Evolutionary conservation across 495 filamentous ascomycete species (phyloP).

Genomic region (Penicillium coprophilum): DNA sequence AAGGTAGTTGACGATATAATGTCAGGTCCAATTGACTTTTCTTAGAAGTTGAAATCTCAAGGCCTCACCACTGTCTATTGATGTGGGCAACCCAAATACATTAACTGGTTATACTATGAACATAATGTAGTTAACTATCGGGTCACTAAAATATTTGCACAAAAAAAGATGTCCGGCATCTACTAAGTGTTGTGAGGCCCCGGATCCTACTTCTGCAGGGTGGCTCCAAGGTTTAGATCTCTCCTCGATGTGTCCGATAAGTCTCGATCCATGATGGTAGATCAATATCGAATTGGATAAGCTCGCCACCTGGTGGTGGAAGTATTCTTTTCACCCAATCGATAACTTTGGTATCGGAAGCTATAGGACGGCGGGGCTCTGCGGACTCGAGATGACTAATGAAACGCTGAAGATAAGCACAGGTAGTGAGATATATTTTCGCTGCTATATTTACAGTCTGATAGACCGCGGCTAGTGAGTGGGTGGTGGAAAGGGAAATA

Average conservation of each 20-base stretch:
- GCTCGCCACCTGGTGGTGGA: conserved; percentile 2
- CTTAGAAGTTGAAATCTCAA: too few species aligned
- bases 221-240: too few species aligned
- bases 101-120: too few species aligned
- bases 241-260: conserved; percentile 10
- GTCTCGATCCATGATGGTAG: conserved; percentile 5
- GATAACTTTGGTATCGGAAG: neutral
- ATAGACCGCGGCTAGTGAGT: neutral
- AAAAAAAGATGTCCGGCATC: too few species aligned
- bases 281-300: conserved; percentile 5
- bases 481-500: conserved; percentile 1
- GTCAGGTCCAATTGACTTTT: too few species aligned
- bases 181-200: too few species aligned
- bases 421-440: conserved; percentile 1
- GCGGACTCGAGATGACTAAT: conserved; percentile 3
- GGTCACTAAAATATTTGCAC: too few species aligned
- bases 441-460: conserved; percentile 2
- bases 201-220: too few species aligned
- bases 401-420: neutral
- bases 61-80: too few species aligned
- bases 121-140: too few species aligned
- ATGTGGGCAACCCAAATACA: too few species aligned
- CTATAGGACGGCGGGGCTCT: conserved; percentile 7
- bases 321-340: neutral
- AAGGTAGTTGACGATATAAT: too few species aligned